Percentiles rank a stretch among this genome's conserved stretches.
Evolutionary conservation across 495 filamentous ascomycete genomes (phyloP).

Genomic region (Echria macrotheca): DNA sequence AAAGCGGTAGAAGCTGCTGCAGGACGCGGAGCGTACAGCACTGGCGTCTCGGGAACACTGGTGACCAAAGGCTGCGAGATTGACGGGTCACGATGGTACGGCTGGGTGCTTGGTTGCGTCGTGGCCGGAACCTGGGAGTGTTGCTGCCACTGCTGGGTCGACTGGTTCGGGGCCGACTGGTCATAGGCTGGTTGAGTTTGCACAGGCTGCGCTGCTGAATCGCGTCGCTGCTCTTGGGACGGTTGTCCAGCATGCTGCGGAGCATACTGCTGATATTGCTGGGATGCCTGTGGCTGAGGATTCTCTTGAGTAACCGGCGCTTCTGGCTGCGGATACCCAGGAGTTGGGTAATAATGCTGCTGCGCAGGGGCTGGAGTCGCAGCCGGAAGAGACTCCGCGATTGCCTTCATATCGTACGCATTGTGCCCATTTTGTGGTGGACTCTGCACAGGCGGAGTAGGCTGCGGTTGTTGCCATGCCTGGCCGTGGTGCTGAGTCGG

Average conservation of each 20-base stretch:
- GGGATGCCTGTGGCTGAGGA: not conserved
- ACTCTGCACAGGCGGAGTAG: not conserved
- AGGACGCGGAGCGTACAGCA: conserved; percentile 1
- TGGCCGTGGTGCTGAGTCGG: too few relatives aligned
- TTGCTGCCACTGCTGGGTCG: not conserved
- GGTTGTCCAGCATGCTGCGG: not conserved
- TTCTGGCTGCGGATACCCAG: too few relatives aligned
- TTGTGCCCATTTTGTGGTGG: not conserved
- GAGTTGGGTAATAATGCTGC: not conserved
- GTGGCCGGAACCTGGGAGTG: too few relatives aligned
- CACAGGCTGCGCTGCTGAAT: not conserved
- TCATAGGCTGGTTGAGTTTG: too few relatives aligned
- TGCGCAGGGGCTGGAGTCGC: not conserved
- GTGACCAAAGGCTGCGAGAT: not conserved
- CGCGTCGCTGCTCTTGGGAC: not conserved
- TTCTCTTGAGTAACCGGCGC: not conserved
- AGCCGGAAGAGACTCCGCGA: not conserved
- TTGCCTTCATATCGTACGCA: not conserved
- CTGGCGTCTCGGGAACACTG: not conserved
- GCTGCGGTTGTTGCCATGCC: not conserved
- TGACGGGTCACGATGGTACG: too few relatives aligned
- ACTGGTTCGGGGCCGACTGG: too few relatives aligned
- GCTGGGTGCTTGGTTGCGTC: too few relatives aligned
- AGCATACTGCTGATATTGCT: not conserved
- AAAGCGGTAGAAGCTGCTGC: not conserved